phyloP scores from a whole-genome alignment of 2,329 filamentous ascomycete genomes.

The Phaeomoniella chlamydospora region DNA sequence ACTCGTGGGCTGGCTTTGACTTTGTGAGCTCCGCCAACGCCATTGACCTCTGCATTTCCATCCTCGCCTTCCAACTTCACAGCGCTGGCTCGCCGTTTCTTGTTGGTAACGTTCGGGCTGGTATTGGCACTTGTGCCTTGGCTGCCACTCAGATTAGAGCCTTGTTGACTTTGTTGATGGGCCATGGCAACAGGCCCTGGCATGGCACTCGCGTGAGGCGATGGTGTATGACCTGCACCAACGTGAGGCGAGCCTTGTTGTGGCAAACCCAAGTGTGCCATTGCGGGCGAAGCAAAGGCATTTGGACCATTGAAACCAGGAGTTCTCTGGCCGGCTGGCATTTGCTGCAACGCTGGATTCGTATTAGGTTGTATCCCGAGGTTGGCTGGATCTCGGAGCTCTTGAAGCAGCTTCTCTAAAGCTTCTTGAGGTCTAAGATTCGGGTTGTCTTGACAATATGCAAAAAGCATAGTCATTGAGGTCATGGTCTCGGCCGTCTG shows the following conservation, averaged over 20 bases:
- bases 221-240: constrained; percentile 30
- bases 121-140: constrained; percentile 43
- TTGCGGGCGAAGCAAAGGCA: constrained; percentile 44
- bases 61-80: constrained; percentile 47
- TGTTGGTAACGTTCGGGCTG: constrained; percentile 44
- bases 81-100: constrained; percentile 43
- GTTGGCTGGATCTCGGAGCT: constrained; percentile 22
- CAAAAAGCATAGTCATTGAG: constrained; percentile 47
- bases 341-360: constrained; percentile 7
- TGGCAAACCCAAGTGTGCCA: constrained; percentile 37
- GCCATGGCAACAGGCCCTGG: constrained; percentile 37
- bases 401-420: constrained; percentile 36
- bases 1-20: constrained; percentile 32
- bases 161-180: constrained; percentile 41
- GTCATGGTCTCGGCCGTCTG: constrained; percentile 53
- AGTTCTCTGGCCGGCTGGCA: constrained; percentile 20
- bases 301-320: constrained; percentile 30
- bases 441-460: constrained; percentile 37
- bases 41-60: constrained; percentile 32
- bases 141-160: constrained; percentile 34
- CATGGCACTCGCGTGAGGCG: constrained; percentile 29
- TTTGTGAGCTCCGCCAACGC: constrained; percentile 22
- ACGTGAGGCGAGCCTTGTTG: constrained; percentile 37
- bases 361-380: constrained; percentile 6
- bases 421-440: constrained; percentile 39